Percentiles rank a stretch among this genome's conserved stretches.
Conservation (phyloP, 495 filamentous ascomycete species). For the Immersiella caudata region DNA sequence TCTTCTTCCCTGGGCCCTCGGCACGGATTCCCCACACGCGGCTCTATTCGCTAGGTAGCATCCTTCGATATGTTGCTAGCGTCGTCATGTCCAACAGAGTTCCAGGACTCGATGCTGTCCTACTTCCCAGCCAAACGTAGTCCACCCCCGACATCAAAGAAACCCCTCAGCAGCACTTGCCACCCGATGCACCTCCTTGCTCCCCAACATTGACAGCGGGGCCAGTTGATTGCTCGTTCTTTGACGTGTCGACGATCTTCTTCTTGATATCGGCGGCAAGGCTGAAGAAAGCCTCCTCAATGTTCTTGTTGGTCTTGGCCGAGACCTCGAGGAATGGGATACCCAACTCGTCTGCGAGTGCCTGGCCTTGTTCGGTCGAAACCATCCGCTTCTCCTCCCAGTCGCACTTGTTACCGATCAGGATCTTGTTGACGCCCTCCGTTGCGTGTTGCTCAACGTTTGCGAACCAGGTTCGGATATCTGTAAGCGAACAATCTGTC, state of each 20-base stretch:
- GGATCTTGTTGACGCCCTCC: slow-evolving; percentile 99
- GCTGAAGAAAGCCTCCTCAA: slow-evolving; percentile 97
- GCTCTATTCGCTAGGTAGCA: background rate
- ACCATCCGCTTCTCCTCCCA: slow-evolving; percentile 99
- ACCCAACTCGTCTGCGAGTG: slow-evolving; percentile 91
- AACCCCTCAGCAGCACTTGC: slow-evolving; percentile 80
- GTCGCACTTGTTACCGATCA: slow-evolving; percentile 99
- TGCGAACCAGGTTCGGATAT: slow-evolving; percentile 98
- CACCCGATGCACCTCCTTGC: slow-evolving; percentile 62
- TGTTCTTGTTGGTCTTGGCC: slow-evolving; percentile 98
- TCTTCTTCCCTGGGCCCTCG: background rate
- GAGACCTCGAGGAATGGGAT: slow-evolving; percentile 99
- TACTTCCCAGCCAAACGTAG: background rate
- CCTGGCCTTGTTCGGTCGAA: slow-evolving; percentile 89
- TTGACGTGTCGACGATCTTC: slow-evolving; percentile 81
- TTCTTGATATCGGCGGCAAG: slow-evolving; percentile 98
- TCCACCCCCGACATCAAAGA: background rate
- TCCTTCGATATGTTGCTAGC: background rate
- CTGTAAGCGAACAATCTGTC: slow-evolving; percentile 48
- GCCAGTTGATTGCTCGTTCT: slow-evolving; percentile 65
- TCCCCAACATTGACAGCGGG: slow-evolving; percentile 73
- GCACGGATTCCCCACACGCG: background rate
- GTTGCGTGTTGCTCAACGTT: slow-evolving; percentile 99
- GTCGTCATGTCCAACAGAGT: slow-evolving; percentile 2
- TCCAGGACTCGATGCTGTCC: background rate